Evolutionary conservation across 768 basidiomycete genomes (phyloP), one percentile per base, ranked within the genome.

Genomic region (Porpolomopsis calyptriformis): DNA sequence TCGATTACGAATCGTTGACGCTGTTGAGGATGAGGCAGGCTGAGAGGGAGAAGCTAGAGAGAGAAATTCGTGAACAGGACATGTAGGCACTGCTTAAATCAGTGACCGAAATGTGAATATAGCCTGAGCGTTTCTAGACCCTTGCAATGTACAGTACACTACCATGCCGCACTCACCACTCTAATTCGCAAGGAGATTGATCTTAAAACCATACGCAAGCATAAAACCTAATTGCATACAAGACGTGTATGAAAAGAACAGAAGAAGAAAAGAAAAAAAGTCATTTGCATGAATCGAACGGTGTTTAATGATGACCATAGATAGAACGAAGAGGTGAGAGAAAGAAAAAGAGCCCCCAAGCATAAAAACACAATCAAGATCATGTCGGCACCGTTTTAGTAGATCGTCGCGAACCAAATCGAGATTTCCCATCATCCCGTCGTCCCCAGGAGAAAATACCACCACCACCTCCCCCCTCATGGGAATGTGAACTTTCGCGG

Each of bases 1-100:
- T 89, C 40, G 84, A 89, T 57, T 91, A 82, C 46, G 88, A 90
- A 62, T 77, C 81, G 2, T 56, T 89, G 49, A 90, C 85, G 1
- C 68, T 91, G 27, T 74, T 90, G 71, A 76, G 87, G 4, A 67
- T 92, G 58, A 71, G 87, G 27, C 84, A 90, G 56, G 85, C 87
- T 0, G 88, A 90, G 59, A 71, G 82, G 31, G 82, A 79, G 51
- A 68, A 82, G 36, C 58, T 92, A 20, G 88, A 90, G 58, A 69
- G 75, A 48, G 85, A 88, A 59, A 86, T 88, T 52, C 60, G 76
- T 31, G 83, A 85, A 78, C 73, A 4, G 61, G 60, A 27, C n/a
- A n/a, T n/a, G n/a, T n/a, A n/a, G n/a, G n/a, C n/a, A n/a, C n/a
- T n/a, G n/a, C n/a, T n/a, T n/a, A n/a, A n/a, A n/a, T n/a, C n/a